Evolutionary conservation across 2,329 filamentous ascomycete genomes (phyloP), one percentile per base, ranked within the genome.

Genomic region (Lasiodiplodia hormozganensis): DNA sequence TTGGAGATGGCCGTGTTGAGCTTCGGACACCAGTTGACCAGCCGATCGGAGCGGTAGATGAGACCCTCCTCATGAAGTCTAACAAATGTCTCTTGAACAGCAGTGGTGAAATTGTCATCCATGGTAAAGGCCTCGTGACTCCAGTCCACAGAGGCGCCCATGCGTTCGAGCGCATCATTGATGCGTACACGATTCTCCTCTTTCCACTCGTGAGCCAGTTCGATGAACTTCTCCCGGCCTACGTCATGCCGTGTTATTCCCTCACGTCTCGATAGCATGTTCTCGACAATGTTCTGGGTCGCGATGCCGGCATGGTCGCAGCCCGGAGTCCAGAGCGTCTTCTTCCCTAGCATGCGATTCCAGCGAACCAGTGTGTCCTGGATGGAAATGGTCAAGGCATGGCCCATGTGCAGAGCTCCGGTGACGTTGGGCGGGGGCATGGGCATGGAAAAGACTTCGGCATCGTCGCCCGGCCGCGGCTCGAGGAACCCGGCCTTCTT

Each of bases 301-400:
- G 93, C 93, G 73, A 99, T 97, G 83, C 96, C 94, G 36, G 96
- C 96, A 78, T 99, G 96, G 77, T 99, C 96, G 80, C 93, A 97
- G 62, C 94, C 94, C 1, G 94, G 95, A 58, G 97, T 82, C 87
- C 92, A 97, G 18, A 97, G 83, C 2, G 93, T 95, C 4, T 92
- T 96, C 83, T 92, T 91, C 40, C 94, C 94, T 75, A 89, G 89
- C 94, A 97, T 97, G 71, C 94, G 88, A 78, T 94, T 90, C 91
- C 92, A 97, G 75, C 94, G 85, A 73, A 96, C 92, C 85, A 97
- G 85, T 28, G 92, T 88, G 82, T 97, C 94, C 82, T 97, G 93
- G 58, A 97, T 86, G 16, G 93, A 89, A 76, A 93, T 96, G 65
- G 92, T 92, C 43, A 97, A 85, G 25, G 93, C 94, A 79, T 97